Conservation (phyloP, 805 yeast species). For the Candida corydali region DNA sequence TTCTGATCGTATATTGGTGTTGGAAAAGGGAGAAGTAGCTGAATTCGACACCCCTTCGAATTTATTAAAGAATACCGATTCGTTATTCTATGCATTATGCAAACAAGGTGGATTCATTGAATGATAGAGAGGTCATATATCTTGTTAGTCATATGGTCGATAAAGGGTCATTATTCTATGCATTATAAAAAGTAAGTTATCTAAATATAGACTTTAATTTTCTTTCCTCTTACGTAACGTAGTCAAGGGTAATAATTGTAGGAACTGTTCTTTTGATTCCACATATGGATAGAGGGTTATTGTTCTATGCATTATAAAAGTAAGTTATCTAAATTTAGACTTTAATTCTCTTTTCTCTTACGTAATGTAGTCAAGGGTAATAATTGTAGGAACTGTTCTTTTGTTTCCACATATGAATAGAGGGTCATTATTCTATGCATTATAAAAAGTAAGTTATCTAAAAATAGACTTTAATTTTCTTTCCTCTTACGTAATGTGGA, state of each 20-base stretch:
- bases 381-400: slow-evolving; percentile 44
- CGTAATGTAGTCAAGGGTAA: slow-evolving; percentile 48
- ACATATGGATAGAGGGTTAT: too few relatives aligned
- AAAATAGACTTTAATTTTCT: slow-evolving; percentile 41
- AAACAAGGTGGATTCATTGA: slow-evolving; percentile 69
- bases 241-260: slow-evolving; percentile 47
- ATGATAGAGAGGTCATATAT: too few relatives aligned
- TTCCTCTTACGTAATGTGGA: slow-evolving; percentile 57
- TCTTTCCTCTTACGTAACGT: slow-evolving; percentile 61
- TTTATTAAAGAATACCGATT: slow-evolving; percentile 59
- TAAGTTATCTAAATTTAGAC: background rate
- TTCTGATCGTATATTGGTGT: slow-evolving; percentile 70
- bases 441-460: slow-evolving; percentile 1
- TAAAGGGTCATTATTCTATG: too few relatives aligned
- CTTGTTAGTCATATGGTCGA: too few relatives aligned
- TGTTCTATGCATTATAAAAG: too few relatives aligned
- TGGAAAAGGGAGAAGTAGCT: slow-evolving; percentile 70
- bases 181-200: slow-evolving; percentile 2
- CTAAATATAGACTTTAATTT: slow-evolving; percentile 30
- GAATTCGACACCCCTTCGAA: slow-evolving; percentile 73
- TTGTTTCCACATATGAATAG: slow-evolving; percentile 28
- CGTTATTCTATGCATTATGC: slow-evolving; percentile 77
- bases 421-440: too few relatives aligned
- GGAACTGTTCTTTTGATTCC: slow-evolving; percentile 33
- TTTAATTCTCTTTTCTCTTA: slow-evolving; percentile 59